Conservation (phyloP, 371 early-diverging fungal genomes). For the Coemansia sp. region DNA sequence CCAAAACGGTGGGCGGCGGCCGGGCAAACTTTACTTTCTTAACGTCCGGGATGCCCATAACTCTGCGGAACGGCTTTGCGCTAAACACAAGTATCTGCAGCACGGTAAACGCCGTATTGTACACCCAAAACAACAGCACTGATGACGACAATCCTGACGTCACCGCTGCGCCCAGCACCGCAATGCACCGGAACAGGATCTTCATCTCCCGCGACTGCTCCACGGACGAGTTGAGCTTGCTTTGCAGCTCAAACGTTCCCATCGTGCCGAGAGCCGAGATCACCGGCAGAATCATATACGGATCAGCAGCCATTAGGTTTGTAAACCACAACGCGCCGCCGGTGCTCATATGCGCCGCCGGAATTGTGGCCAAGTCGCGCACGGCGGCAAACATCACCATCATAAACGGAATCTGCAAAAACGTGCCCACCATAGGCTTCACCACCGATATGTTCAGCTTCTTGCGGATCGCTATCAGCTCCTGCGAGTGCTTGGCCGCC, state of each 20-base stretch:
- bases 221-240: slow-evolving; percentile 56
- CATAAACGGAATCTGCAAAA: slow-evolving; percentile 84
- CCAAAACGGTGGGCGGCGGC: slow-evolving; percentile 6
- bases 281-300: slow-evolving; percentile 78
- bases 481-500: slow-evolving; percentile 56
- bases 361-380: slow-evolving; percentile 74
- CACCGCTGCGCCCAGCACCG: slow-evolving; percentile 64
- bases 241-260: slow-evolving; percentile 67
- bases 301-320: slow-evolving; percentile 79
- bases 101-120: slow-evolving; percentile 71
- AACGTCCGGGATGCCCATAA: slow-evolving; percentile 43
- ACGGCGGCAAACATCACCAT: slow-evolving; percentile 87
- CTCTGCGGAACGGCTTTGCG: slow-evolving; percentile 57
- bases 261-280: slow-evolving; percentile 71
- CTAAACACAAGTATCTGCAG: slow-evolving; percentile 67
- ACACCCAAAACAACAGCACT: slow-evolving; percentile 85
- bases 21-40: slow-evolving; percentile 29
- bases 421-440: slow-evolving; percentile 61
- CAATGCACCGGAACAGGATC: slow-evolving; percentile 65
- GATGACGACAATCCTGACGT: slow-evolving; percentile 77
- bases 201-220: slow-evolving; percentile 58
- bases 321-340: slow-evolving; percentile 85
- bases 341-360: slow-evolving; percentile 76
- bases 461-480: slow-evolving; percentile 64
- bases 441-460: slow-evolving; percentile 64